phyloP scores from a whole-genome alignment of 768 basidiomycete genomes.

The Agrocybe pediades region DNA sequence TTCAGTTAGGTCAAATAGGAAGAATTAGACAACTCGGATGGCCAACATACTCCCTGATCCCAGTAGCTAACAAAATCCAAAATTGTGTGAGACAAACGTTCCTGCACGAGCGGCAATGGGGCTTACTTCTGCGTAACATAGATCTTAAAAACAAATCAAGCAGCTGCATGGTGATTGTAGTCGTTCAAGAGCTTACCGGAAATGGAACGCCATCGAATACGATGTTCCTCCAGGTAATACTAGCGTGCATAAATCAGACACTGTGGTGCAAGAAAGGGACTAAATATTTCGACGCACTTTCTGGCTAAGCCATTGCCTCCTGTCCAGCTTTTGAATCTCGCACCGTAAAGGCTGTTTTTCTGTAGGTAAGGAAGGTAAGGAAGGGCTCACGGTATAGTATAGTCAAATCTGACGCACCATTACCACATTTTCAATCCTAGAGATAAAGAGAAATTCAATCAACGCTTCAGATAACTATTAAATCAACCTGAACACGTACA shows the following conservation, averaged over 20 bases:
- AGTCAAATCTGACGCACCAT: slow-evolving; percentile 32
- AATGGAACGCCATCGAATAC: slow-evolving; percentile 51
- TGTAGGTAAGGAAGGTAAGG: slow-evolving; percentile 16
- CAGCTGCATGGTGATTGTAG: background rate
- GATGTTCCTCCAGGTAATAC: slow-evolving; percentile 63
- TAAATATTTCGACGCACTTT: slow-evolving; percentile 40
- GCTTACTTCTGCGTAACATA: slow-evolving; percentile 62
- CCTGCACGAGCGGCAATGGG: background rate
- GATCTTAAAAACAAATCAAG: slow-evolving; percentile 32
- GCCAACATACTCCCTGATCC: slow-evolving; percentile 56
- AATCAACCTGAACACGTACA: slow-evolving; percentile 43
- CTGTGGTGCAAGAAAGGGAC: background rate
- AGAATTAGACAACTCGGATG: background rate
- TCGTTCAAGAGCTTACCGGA: slow-evolving; percentile 40
- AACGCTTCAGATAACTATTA: slow-evolving; percentile 8
- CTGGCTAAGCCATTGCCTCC: slow-evolving; percentile 59
- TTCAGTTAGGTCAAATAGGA: background rate
- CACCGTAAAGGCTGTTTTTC: slow-evolving; percentile 55
- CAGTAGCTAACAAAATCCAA: slow-evolving; percentile 46
- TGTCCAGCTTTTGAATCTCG: slow-evolving; percentile 71
- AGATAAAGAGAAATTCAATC: background rate
- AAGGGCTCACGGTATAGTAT: background rate
- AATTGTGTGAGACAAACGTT: background rate
- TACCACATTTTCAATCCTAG: slow-evolving; percentile 45
- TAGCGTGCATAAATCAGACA: slow-evolving; percentile 19